phyloP scores from a whole-genome alignment of 2,329 filamentous ascomycete species.

The Septoria linicola region DNA sequence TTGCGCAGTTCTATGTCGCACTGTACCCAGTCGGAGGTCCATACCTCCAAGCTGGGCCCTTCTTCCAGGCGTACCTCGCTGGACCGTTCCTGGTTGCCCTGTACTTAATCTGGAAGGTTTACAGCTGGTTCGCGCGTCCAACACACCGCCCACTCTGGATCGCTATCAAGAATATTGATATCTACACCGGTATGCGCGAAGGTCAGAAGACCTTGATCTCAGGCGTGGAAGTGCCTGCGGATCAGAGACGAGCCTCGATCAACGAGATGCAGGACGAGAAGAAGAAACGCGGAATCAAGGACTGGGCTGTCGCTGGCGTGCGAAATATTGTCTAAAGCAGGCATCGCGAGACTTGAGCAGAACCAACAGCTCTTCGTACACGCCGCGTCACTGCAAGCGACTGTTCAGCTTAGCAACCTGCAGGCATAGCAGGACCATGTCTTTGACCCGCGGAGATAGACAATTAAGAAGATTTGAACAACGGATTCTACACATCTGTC shows the following conservation, averaged over 20 bases:
- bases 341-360: no score
- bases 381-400: no score
- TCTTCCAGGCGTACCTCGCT: conserved; percentile 36
- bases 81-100: conserved; percentile 34
- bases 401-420: no score
- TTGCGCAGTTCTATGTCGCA: conserved; percentile 45
- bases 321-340: no score
- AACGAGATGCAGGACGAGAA: conserved; percentile 34
- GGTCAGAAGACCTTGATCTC: conserved; percentile 28
- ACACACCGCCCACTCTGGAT: conserved; percentile 36
- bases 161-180: conserved; percentile 38
- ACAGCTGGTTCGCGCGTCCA: conserved; percentile 29
- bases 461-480: no score
- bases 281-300: conserved; percentile 26
- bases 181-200: conserved; percentile 41
- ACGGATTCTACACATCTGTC: no score
- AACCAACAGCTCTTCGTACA: no score
- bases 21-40: conserved; percentile 28
- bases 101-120: conserved; percentile 36
- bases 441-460: no score
- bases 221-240: conserved; percentile 30
- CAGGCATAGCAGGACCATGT: no score
- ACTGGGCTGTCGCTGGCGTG: no score
- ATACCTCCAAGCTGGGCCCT: conserved; percentile 23
- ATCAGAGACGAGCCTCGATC: conserved; percentile 36